Evolutionary conservation across 2,329 filamentous ascomycete species (phyloP), one percentile per base, ranked within the genome.

Genomic region (Xylariaceae sp.): DNA sequence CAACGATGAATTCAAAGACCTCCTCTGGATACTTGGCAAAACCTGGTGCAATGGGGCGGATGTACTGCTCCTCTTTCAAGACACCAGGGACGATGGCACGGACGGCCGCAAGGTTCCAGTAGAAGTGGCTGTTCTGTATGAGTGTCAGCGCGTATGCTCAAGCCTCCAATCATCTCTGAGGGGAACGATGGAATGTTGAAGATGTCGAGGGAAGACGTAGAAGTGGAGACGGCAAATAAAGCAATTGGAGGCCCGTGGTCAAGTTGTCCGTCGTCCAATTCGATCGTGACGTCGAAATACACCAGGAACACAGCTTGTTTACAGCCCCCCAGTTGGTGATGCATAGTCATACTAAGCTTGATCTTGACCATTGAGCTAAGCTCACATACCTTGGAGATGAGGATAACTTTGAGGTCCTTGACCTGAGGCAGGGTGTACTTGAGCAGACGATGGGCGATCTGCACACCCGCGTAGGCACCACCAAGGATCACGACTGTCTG

Each of bases 51-150:
- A 85, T 79, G 39, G 81, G 76, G 55, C 74, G 74, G 69, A 80
- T 76, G 64, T 83, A 72, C 64, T 82, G 73, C 9, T 81, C 77
- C 61, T 82, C 79, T 44, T 74, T 74, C 67, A 83, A 64, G 53
- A 74, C 62, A 44, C 75, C 78, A 2, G 82, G 81, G 51, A 84
- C 72, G 62, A 85, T 77, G 70, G 79, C 81, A 51, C 82, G 80
- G 49, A 83, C 77, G 1, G 82, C 77, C 30, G 81, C 82, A 4
- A 84, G 57, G 71, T 83, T 84, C 82, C 81, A 84, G 74, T 78
- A 85, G 64, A 85, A 81, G 66, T 85, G 81, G 62, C 75, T 78
- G 65, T 78, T 84, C 79, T 84, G 72, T 10, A 54, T 39, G 17
- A 11, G 4, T 23, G 59, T 64, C 51, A 66, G 64, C 54, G 44